Evolutionary conservation across 257 asterid genomes (phyloP), one percentile per base, ranked within the genome.

Genomic region (Solanum lignicaule): DNA sequence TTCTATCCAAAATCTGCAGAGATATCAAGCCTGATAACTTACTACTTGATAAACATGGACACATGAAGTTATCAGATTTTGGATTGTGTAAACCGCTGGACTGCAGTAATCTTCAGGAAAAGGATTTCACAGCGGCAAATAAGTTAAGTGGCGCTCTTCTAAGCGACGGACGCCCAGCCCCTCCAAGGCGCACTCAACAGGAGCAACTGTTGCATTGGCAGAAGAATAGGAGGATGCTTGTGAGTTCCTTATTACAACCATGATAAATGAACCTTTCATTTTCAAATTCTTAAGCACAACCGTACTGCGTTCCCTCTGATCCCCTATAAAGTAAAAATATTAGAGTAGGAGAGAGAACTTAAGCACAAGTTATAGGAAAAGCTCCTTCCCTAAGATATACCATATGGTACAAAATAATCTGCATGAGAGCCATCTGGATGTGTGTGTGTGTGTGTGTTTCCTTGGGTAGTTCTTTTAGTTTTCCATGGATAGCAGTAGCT

Each of bases 21-120:
- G 99, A 97, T 87, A 97, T 97, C 94, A 97, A 97, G 92, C 99
- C 99, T 62, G 99, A 97, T 90, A 97, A 97, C 92, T 90, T 97
- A 92, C 98, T 97, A 66, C 97, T 97, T 88, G 99, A 97, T 94
- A 93, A 93, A 92, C 38, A 94, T 85, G 99, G 99, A 69, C 99
- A 97, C 88, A 94, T 97, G 98, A 97, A 95, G 90, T 89, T 97
- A 88, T 97, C 99, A 27, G 99, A 97, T 92, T 97, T 97, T 88
- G 99, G 98, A 86, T 88, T 97, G 88, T 97, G 99, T 89, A 97
- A 97, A 91, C 99, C 99, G 29, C 88, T 95, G 84, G 99, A 97
- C 92, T 97, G 98, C 92, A 95, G 96, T 91, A 95, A 90, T 83
- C 96, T 97, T 90, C 98, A 93, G 86, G 99, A 97, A 90, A 95